Conservation (phyloP, 257 asterid species). For the Datura wrightii region DNA sequence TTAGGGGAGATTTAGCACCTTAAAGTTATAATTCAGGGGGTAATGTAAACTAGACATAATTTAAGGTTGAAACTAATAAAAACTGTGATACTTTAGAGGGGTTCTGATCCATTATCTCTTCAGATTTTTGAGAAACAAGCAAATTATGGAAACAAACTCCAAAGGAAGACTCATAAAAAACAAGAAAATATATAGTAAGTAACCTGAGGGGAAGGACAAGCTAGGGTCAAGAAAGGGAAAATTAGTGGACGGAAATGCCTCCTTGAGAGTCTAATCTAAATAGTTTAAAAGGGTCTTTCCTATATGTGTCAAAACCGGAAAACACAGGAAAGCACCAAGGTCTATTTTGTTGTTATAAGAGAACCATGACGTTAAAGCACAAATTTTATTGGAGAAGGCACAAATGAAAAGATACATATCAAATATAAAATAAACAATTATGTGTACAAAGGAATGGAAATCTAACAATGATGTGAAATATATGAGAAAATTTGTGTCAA, state of each 20-base stretch:
- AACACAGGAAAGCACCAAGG: neutral
- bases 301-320: neutral
- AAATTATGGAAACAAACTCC: conserved; percentile 1
- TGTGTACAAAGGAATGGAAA: neutral
- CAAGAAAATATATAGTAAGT: neutral
- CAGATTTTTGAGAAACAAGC: neutral
- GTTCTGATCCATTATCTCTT: too few species aligned
- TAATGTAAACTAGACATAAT: too few species aligned
- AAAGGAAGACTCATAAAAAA: neutral
- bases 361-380: neutral
- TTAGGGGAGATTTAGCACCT: too few species aligned
- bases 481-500: neutral
- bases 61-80: too few species aligned
- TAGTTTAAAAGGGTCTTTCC: neutral
- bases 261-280: neutral
- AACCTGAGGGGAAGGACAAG: neutral
- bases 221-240: neutral
- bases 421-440: neutral
- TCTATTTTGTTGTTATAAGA: neutral
- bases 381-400: neutral
- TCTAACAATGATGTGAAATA: neutral
- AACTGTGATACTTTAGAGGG: too few species aligned
- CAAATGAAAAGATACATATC: neutral
- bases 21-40: too few species aligned
- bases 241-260: neutral